These are phyloP conservation scores for Clavispora fructus DNA, from an alignment of 805 yeast species.

Conservation along the genomic window DNA sequence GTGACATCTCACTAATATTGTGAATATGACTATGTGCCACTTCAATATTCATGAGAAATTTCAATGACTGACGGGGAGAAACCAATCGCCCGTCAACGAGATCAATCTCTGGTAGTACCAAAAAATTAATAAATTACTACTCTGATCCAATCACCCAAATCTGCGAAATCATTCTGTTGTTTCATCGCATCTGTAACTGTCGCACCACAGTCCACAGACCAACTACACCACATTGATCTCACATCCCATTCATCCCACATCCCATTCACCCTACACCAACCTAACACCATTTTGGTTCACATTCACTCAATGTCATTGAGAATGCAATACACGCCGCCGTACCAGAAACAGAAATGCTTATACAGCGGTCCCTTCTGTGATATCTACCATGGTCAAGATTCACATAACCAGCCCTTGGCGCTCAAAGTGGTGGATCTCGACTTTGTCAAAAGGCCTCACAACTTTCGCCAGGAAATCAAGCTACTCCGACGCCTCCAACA, in stretches of 20 bases:
- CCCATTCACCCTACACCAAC: too few species aligned
- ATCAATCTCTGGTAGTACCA: too few species aligned
- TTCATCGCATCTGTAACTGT: background rate
- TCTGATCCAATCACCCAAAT: too few species aligned
- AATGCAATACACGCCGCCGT: slow-evolving; percentile 4
- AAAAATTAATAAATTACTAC: too few species aligned
- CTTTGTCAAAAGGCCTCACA: slow-evolving; percentile 31
- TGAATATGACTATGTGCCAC: too few species aligned
- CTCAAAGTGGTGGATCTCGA: slow-evolving; percentile 37
- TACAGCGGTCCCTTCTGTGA: slow-evolving; percentile 33
- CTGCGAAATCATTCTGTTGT: background rate
- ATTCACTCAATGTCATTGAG: background rate
- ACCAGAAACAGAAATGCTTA: slow-evolving; percentile 17
- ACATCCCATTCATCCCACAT: too few species aligned
- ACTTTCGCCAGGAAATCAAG: slow-evolving; percentile 25
- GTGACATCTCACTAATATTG: too few species aligned
- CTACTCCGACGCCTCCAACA: slow-evolving; percentile 19
- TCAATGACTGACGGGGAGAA: too few species aligned
- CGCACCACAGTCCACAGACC: background rate
- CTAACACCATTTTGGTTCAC: too few species aligned
- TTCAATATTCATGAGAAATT: too few species aligned
- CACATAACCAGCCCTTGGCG: slow-evolving; percentile 15
- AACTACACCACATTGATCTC: too few species aligned
- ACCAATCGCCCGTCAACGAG: too few species aligned
- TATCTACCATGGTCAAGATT: slow-evolving; percentile 23